A percentile compares a stretch with the other conserved stretches of the same genome.
Conservation (phyloP, 106 monocot genomes). For the Cymbidium sinense region DNA sequence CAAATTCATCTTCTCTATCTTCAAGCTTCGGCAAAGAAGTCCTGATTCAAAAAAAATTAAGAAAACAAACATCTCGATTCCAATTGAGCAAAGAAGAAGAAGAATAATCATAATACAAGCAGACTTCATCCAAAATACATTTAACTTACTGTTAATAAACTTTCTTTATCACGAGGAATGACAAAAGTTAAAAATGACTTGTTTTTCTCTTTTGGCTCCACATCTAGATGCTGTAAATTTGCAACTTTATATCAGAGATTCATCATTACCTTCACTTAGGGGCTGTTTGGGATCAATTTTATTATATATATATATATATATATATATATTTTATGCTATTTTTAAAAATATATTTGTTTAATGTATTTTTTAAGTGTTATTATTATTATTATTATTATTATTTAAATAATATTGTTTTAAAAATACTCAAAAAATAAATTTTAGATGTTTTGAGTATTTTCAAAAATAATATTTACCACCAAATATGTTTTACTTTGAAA, state of each 20-base stretch:
- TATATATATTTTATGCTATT: no score
- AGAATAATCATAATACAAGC: no score
- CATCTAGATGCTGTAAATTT: constrained; percentile 47
- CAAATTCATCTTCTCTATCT: constrained; percentile 81
- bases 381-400: no score
- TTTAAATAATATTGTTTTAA: no score
- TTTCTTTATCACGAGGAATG: constrained; percentile 85
- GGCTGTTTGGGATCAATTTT: no score
- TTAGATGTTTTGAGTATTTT: no score
- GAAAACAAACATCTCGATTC: background rate
- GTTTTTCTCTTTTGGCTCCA: constrained; percentile 76
- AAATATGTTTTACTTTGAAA: no score
- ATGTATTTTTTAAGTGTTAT: no score
- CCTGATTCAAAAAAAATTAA: constrained; percentile 22
- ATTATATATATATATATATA: no score
- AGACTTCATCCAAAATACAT: background rate
- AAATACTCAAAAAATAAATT: no score
- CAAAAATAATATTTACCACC: no score
- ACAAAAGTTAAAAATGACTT: constrained; percentile 70
- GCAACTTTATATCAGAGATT: constrained; percentile 5
- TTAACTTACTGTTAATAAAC: constrained; percentile 52
- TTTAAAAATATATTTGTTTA: no score
- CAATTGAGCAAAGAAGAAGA: background rate
- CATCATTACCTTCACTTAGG: background rate
- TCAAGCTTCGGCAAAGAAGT: constrained; percentile 80